Base-by-base conservation (phyloP, 2,329 filamentous ascomycete species). In the Beauveria bassiana region DNA sequence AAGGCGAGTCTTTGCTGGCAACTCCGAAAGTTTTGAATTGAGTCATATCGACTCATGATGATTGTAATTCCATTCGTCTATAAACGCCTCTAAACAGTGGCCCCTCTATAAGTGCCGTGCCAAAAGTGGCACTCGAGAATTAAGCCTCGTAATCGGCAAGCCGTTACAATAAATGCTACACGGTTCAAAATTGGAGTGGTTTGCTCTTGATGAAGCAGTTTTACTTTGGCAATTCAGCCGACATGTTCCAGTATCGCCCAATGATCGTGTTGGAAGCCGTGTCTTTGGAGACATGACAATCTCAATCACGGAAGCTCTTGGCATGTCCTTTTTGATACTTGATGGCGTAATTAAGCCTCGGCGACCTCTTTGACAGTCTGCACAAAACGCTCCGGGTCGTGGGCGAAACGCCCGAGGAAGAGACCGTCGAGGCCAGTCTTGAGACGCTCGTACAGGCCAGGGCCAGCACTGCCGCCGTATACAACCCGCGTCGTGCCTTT, bases 381-480 rank as follows among this genome's bases (percentile, higher is more conserved):
- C 63, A 84, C 80, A 66, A 96, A 86, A 58, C 87, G 86, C 42
- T 82, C 81, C 9, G 89, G 81, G 69, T 93, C 86, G 74, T 96
- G 91, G 14, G 86, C 91, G 72, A 95, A 96, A 31, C 91, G 77
- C 0, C 91, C 91, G 61, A 96, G 71, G 68, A 95, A 95, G 73
- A 95, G 77, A 0, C 90, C 91, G 74, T 96, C 91, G 14, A 93
- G 85, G 0, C 84, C 87, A 26, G 84, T 80, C 61, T 82, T 85
- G 64, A 95, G 76, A 66, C 80, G 81, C 66, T 78, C 79, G 75
- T 89, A 96, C 52, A 92, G 79, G 0, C 91, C 91, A 1, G 90
- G 89, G 0, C 90, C 90, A 12, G 91, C 91, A 71, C 89, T 92
- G 1, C 91, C 91, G 0, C 91, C 91, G 71, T 96, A 96, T 20